Base-by-base conservation (phyloP, 1,284 basidiomycete genomes). In the Malassezia sympodialis region DNA sequence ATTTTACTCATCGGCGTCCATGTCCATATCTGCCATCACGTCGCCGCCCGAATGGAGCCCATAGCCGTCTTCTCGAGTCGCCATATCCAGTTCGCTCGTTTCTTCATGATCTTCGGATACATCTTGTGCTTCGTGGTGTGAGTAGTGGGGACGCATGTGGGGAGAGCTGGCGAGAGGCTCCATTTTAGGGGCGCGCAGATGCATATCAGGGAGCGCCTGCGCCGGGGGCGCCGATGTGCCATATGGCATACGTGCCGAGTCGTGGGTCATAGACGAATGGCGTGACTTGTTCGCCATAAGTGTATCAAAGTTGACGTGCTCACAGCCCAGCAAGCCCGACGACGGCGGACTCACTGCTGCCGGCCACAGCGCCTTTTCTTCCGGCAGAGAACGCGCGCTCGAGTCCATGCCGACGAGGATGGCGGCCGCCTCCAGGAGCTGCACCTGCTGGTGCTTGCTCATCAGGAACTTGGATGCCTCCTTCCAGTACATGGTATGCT, bases 391-490 rank as follows among this genome's bases (percentile, higher is more conserved):
- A 4, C 65, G 62, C 4, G 83, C 82, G 8, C 84, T 84, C 40
- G 69, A 67, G 11, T 81, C 81, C 27, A 81, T 79, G 31, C 76
- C 77, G 1, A 82, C 75, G 39, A 98, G 82, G 60, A 98, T 96
- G 7, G 93, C 89, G 0, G 93, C 93, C 6, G 91, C 93, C 80
- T 96, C 93, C 48, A 98, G 84, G 53, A 96, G 79, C 73, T 96
- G 93, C 1, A 98, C 93, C 71, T 96, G 93, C 73, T 96, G 91
- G 75, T 98, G 93, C 78, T 96, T 98, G 77, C 85, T 88, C 66
- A 96, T 80, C 53, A 91, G 83, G 69, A 93, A 85, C 76, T 93
- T 91, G 65, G 87, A 89, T 0, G 90, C 88, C 76, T 91, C 89
- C 48, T 88, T 87, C 93, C 93, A 98, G 73, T 96, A 90, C 32